Evolutionary conservation across 2,329 filamentous ascomycete species (phyloP).

Genomic region (Alternaria alternata): DNA sequence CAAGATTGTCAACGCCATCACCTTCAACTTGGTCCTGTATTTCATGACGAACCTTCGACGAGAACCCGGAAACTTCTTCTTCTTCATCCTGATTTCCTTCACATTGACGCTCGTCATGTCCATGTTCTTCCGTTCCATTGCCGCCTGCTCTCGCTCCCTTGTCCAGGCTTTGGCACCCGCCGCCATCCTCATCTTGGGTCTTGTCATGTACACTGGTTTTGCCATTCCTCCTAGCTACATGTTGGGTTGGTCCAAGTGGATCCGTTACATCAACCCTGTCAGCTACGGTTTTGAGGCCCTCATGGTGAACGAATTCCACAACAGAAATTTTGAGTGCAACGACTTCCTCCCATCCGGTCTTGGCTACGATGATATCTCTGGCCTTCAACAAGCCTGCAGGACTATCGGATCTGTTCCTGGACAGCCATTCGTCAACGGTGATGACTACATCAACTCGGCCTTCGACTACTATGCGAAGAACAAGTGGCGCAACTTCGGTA

Average conservation of each 20-base stretch:
- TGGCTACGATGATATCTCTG: constrained; percentile 48
- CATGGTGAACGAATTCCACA: constrained; percentile 83
- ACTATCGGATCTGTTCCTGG: constrained; percentile 55
- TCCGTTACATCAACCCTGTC: constrained; percentile 81
- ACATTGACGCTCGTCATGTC: constrained; percentile 79
- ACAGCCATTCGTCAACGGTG: constrained; percentile 49
- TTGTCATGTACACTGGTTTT: constrained; percentile 75
- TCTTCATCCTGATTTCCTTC: constrained; percentile 81
- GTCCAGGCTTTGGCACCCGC: constrained; percentile 66
- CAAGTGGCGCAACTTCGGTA: constrained; percentile 60
- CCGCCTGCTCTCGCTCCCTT: constrained; percentile 74
- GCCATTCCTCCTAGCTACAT: constrained; percentile 67
- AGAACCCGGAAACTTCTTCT: constrained; percentile 80
- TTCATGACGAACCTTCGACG: constrained; percentile 86
- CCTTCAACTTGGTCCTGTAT: constrained; percentile 83
- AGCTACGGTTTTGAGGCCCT: constrained; percentile 82
- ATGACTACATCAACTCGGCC: constrained; percentile 46
- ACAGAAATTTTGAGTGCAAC: constrained; percentile 65
- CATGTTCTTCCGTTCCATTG: constrained; percentile 85
- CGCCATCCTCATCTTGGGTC: constrained; percentile 67
- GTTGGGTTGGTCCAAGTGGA: constrained; percentile 82
- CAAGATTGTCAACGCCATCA: constrained; percentile 76
- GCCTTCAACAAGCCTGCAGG: constrained; percentile 50
- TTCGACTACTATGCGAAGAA: constrained; percentile 48
- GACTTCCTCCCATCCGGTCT: constrained; percentile 54